Base-by-base conservation (phyloP, 305 asterid genomes). In the Ruellia speciosa region DNA sequence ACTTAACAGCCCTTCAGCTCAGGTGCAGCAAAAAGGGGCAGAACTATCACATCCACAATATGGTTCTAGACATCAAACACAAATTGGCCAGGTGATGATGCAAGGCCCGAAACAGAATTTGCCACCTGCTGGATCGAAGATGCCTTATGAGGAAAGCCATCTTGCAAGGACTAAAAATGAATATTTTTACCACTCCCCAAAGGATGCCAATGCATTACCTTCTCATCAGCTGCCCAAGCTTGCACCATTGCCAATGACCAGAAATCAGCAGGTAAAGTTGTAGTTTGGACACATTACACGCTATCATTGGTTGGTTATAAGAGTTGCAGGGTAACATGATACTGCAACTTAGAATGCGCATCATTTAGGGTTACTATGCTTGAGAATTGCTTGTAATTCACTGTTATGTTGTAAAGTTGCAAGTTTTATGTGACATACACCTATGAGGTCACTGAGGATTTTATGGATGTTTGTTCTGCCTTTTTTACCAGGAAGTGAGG, bases 151-250 rank as follows among this genome's bases (percentile, higher is more conserved):
- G 65, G 96, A 73, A 65, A 81, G 71, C 65, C 79, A 84, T 62
- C 63, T n/a, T 49, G 86, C 82, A 65, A 80, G 86, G 67, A 71
- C 79, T 70, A 87, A 77, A 63, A 86, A 76, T 70, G 95, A 83
- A 19, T 80, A 67, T 68, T 77, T 70, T 54, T 66, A 66, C 54
- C 80, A 69, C 56, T 58, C 78, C 64, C 58, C 75, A 63, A 77
- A 73, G 62, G 95, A 82, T 58, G 78, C 70, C 45, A 83, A 61
- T 62, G 71, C 58, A 18, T n/a, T n/a, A n/a, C 75, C 65, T 71
- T 74, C 82, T 46, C 77, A 75, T 53, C 95, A 76, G 60, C 81
- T 63, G 41, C 99, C 94, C 69, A 92, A 86, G 82, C 90, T 88
- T 70, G 86, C 97, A n/a, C 79, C 89, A 49, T 57, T 92, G 46